Conservation (phyloP, 2,329 filamentous ascomycete genomes). For the Penicillium sp. region DNA sequence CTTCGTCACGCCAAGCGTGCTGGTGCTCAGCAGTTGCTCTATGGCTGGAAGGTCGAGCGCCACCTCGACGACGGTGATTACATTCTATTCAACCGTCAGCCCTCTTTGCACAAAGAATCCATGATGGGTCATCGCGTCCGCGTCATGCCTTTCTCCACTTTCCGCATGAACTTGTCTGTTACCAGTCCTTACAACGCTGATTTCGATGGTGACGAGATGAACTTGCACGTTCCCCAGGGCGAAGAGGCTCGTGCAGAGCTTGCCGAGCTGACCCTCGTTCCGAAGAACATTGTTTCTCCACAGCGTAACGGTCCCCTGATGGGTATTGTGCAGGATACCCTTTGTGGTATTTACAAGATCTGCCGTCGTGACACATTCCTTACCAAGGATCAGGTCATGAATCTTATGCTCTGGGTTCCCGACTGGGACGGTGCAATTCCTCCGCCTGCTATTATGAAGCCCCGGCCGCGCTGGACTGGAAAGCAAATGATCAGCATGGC, state of each 20-base stretch:
- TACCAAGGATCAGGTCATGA: constrained; percentile 88
- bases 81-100: constrained; percentile 99
- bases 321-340: constrained; percentile 98
- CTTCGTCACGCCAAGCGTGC: constrained; percentile 87
- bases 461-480: constrained; percentile 89
- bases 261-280: constrained; percentile 93
- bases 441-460: constrained; percentile 88
- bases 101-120: constrained; percentile 97
- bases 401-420: constrained; percentile 94
- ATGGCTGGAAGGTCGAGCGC: constrained; percentile 98
- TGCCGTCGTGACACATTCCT: constrained; percentile 89
- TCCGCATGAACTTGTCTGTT: constrained; percentile 93
- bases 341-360: constrained; percentile 96
- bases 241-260: constrained; percentile 96
- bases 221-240: constrained; percentile 96
- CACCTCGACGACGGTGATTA: constrained; percentile 95
- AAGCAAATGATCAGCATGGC: constrained; percentile 97
- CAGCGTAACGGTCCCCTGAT: constrained; percentile 96
- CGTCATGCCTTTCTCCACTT: constrained; percentile 99
- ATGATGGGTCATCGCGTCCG: constrained; percentile 99
- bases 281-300: constrained; percentile 94
- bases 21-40: constrained; percentile 75
- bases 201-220: constrained; percentile 99
- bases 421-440: constrained; percentile 96
- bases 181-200: constrained; percentile 99